phyloP scores from a whole-genome alignment of 116 monocot species.

The Zostera marina region DNA sequence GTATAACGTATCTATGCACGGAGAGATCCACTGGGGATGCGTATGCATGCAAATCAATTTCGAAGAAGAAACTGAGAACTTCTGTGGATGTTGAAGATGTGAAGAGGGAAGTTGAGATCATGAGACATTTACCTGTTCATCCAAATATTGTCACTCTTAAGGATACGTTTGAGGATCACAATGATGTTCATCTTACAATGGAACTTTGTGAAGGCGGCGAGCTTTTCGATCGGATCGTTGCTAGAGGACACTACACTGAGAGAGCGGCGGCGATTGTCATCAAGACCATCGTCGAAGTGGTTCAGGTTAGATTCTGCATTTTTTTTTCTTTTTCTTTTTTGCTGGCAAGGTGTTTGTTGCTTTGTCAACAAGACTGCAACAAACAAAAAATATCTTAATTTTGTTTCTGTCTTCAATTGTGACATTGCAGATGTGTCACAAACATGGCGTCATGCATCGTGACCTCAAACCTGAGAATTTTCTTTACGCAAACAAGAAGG shows the following conservation, averaged over 20 bases:
- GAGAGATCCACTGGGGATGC: slow-evolving; percentile 21
- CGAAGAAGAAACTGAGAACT: slow-evolving; percentile 71
- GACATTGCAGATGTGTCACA: slow-evolving; percentile 50
- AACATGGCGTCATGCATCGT: slow-evolving; percentile 75
- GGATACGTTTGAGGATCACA: slow-evolving; percentile 53
- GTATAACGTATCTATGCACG: slow-evolving; percentile 55
- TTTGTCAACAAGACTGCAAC: no score
- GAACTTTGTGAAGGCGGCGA: slow-evolving; percentile 86
- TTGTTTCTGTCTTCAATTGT: no score
- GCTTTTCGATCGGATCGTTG: slow-evolving; percentile 71
- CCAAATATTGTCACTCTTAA: slow-evolving; percentile 46
- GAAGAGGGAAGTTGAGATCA: slow-evolving; percentile 65
- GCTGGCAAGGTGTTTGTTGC: no score
- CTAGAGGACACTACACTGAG: slow-evolving; percentile 63
- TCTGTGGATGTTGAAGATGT: slow-evolving; percentile 60
- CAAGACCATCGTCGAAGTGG: slow-evolving; percentile 71
- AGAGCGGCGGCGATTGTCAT: slow-evolving; percentile 53
- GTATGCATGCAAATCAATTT: slow-evolving; percentile 75
- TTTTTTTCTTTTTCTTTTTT: no score
- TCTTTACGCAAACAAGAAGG: slow-evolving; percentile 70
- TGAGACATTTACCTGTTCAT: slow-evolving; percentile 49
- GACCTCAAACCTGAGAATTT: slow-evolving; percentile 86
- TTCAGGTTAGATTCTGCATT: no score
- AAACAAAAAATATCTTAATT: no score
- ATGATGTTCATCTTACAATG: slow-evolving; percentile 62